A percentile compares a stretch with the other conserved stretches of the same genome.
These are phyloP conservation scores for Haberlea rhodopensis DNA, from an alignment of 257 asterid genomes.

Conservation along the genomic window DNA sequence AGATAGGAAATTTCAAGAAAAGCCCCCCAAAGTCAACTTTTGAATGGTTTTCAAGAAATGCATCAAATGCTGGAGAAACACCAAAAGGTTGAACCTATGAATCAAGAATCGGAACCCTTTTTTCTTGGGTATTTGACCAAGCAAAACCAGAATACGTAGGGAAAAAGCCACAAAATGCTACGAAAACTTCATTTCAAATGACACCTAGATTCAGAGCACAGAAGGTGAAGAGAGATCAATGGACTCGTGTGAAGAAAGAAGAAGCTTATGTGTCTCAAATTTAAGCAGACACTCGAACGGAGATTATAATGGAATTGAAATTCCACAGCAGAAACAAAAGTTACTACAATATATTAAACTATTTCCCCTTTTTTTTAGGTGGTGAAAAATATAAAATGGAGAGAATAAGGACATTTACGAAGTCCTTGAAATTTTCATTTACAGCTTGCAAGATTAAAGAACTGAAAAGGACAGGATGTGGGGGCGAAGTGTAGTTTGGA, in stretches of 20 bases:
- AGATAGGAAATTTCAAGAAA: neutral
- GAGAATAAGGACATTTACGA: neutral
- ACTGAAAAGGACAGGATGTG: neutral
- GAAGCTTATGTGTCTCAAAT: slow-evolving; percentile 16
- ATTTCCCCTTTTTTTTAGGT: neutral
- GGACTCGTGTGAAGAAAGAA: neutral
- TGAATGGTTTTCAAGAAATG: neutral
- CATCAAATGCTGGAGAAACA: neutral
- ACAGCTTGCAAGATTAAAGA: neutral
- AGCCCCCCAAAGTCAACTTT: neutral
- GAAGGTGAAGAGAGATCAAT: slow-evolving; percentile 3
- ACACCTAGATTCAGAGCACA: neutral
- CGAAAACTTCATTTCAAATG: slow-evolving; percentile 36
- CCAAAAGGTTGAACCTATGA: no score
- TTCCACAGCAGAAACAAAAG: slow-evolving; percentile 17
- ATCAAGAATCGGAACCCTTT: neutral
- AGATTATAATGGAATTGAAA: slow-evolving; percentile 29
- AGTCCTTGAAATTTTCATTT: neutral
- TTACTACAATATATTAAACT: neutral
- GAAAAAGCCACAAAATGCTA: slow-evolving; percentile 25
- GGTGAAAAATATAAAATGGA: neutral
- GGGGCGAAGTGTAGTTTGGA: neutral
- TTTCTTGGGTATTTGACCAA: neutral
- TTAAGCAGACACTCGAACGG: slow-evolving; percentile 22
- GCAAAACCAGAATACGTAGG: neutral